Conservation (phyloP, 1,284 basidiomycete genomes). For the Agroathelia rolfsii region DNA sequence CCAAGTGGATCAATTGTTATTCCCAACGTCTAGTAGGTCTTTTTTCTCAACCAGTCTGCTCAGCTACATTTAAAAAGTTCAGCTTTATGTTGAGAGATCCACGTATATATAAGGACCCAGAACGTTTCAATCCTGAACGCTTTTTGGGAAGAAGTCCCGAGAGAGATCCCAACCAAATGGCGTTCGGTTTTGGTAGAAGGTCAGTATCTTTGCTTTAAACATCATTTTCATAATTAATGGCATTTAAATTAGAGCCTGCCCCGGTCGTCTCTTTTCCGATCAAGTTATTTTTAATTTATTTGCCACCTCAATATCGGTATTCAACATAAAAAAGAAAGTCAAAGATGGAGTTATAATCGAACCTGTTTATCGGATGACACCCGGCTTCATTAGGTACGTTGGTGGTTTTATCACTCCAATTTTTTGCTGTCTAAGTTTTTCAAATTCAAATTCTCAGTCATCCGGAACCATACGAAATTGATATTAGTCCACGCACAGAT, state of each 20-base stretch:
- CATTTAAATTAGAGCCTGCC: slow-evolving; percentile 16
- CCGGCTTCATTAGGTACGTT: slow-evolving; percentile 51
- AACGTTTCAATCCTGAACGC: slow-evolving; percentile 36
- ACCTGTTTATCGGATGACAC: slow-evolving; percentile 41
- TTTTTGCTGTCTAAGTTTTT: too few relatives aligned
- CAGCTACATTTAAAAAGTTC: slow-evolving; percentile 3
- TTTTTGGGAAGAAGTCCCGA: slow-evolving; percentile 36
- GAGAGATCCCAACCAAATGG: slow-evolving; percentile 40
- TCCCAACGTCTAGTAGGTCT: slow-evolving; percentile 38
- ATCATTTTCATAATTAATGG: too few relatives aligned
- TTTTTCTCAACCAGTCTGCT: slow-evolving; percentile 7
- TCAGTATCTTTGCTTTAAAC: slow-evolving; percentile 17
- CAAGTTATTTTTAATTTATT: slow-evolving; percentile 44
- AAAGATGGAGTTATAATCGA: too few relatives aligned
- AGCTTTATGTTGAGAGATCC: slow-evolving; percentile 43
- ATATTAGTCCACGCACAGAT: too few relatives aligned
- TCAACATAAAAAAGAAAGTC: slow-evolving; percentile 41
- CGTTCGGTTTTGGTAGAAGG: slow-evolving; percentile 56
- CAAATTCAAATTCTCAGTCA: too few relatives aligned
- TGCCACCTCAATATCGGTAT: slow-evolving; percentile 43
- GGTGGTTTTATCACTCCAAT: too few relatives aligned
- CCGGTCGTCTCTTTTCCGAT: slow-evolving; percentile 47
- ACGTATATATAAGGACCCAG: slow-evolving; percentile 33
- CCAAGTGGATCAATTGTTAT: slow-evolving; percentile 41
- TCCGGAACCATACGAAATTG: too few relatives aligned